These are phyloP conservation scores for Acanthamoeba lenticulata DNA, from an alignment of 208 protist species.

Conservation along the genomic window DNA sequence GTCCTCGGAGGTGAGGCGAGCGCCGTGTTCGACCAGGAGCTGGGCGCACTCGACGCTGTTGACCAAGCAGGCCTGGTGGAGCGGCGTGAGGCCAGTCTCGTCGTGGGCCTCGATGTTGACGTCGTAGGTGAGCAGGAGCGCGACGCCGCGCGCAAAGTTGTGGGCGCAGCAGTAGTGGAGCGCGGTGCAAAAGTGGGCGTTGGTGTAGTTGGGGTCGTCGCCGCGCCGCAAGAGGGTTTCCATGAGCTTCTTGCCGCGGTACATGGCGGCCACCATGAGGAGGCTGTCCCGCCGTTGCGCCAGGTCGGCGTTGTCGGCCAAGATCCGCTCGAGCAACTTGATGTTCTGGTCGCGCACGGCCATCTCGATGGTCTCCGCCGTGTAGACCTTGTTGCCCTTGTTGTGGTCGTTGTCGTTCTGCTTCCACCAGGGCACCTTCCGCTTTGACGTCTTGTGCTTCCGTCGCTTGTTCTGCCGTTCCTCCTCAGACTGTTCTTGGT, in stretches of 20 bases:
- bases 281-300: slow-evolving; percentile 2
- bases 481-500: background rate
- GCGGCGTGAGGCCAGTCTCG: slow-evolving; percentile 35
- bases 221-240: slow-evolving; percentile 28
- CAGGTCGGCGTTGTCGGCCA: slow-evolving; percentile 33
- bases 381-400: slow-evolving; percentile 20
- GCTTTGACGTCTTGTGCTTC: background rate
- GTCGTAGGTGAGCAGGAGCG: background rate
- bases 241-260: slow-evolving; percentile 63
- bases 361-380: background rate
- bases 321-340: background rate
- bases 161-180: slow-evolving; percentile 60
- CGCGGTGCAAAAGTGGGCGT: slow-evolving; percentile 14
- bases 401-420: slow-evolving; percentile 9
- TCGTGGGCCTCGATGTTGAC: slow-evolving; percentile 38
- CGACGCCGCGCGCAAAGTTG: slow-evolving; percentile 49
- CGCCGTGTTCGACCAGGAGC: slow-evolving; percentile 38
- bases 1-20: slow-evolving; percentile 9
- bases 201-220: slow-evolving; percentile 62
- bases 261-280: slow-evolving; percentile 46
- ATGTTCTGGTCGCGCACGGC: slow-evolving; percentile 66
- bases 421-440: slow-evolving; percentile 36
- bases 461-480: background rate
- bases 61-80: background rate
- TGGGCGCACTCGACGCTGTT: slow-evolving; percentile 50